phyloP scores from a whole-genome alignment of 1,284 basidiomycete species.

The Apiotrichum gamsii region DNA sequence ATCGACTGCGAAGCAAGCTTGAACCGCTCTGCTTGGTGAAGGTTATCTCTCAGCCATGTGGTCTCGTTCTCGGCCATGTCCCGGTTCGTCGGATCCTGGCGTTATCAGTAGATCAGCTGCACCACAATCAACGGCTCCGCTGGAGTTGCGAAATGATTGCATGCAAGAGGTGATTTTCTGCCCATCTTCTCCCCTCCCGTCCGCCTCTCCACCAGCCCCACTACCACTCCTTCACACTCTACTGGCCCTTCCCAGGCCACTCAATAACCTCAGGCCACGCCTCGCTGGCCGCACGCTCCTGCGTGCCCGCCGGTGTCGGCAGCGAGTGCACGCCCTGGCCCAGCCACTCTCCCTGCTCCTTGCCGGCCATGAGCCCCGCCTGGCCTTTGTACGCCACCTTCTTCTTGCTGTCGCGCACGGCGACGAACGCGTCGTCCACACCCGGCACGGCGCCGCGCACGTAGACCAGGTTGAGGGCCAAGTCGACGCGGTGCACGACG shows the following conservation, averaged over 20 bases:
- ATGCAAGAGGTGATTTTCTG: too few relatives aligned
- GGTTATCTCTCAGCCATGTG: too few relatives aligned
- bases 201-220: too few relatives aligned
- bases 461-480: constrained; percentile 76
- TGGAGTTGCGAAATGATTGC: too few relatives aligned
- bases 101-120: too few relatives aligned
- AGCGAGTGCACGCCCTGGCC: constrained; percentile 74
- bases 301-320: constrained; percentile 87
- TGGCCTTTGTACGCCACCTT: constrained; percentile 60
- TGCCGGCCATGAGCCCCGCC: constrained; percentile 56
- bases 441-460: constrained; percentile 60
- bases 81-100: too few relatives aligned
- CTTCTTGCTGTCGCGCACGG: constrained; percentile 79
- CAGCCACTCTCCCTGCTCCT: constrained; percentile 68
- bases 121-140: too few relatives aligned
- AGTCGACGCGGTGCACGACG: constrained; percentile 81
- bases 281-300: constrained; percentile 53
- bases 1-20: too few relatives aligned
- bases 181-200: too few relatives aligned
- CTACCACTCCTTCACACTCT: background rate
- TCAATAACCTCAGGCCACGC: constrained; percentile 42
- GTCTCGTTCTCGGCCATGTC: too few relatives aligned
- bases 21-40: too few relatives aligned
- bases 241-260: constrained; percentile 31
- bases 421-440: constrained; percentile 53